Evolutionary conservation across 345 rosid species (phyloP), one percentile per base, ranked within the genome.

Genomic region (Arabis alpina): DNA sequence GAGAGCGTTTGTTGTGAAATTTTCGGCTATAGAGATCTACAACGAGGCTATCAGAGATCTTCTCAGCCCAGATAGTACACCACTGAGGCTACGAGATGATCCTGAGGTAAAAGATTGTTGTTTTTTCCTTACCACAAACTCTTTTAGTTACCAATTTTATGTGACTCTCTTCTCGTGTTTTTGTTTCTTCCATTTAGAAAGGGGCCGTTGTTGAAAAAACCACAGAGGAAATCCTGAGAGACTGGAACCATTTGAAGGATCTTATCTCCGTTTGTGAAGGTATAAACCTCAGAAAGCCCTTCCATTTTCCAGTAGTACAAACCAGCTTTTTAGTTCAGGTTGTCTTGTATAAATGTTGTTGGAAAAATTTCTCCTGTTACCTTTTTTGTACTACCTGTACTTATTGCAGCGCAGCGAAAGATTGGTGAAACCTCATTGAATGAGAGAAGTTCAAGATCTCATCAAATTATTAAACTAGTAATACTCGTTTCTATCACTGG

Each of bases 381-480:
- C 51, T 64, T 52, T 19, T 69, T 8, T 56, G 19, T 68, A 69
- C 49, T 25, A 61, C 54, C 58, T 70, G 77, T 49, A 49, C 51
- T 40, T 74, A 8, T 74, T 80, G 57, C 87, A 94, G 99, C 95
- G 30, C 99, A 94, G 61, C 85, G 99, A 76, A 87, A 74, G 77
- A 84, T 88, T 74, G 97, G 99, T 54, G 99, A 94, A 83, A 94
- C 99, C 74, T 83, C 76, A 37, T 52, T 91, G 74, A 94, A 94
- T 67, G 96, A 94, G 75, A 94, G 83, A 82, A 94, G 99, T 84
- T 94, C 99, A 59, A 85, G 99, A 80, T 94, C 99, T 61, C 99
- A 94, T 85, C 99, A 91, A 76, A 94, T 94, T 76, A 93, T 94
- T 65, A 88, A 88, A 94, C 78, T 94, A 84, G 98, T 94, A 61